These are phyloP conservation scores for Melampsora occidentalis DNA, from an alignment of 1,284 basidiomycete genomes.

Conservation along the genomic window DNA sequence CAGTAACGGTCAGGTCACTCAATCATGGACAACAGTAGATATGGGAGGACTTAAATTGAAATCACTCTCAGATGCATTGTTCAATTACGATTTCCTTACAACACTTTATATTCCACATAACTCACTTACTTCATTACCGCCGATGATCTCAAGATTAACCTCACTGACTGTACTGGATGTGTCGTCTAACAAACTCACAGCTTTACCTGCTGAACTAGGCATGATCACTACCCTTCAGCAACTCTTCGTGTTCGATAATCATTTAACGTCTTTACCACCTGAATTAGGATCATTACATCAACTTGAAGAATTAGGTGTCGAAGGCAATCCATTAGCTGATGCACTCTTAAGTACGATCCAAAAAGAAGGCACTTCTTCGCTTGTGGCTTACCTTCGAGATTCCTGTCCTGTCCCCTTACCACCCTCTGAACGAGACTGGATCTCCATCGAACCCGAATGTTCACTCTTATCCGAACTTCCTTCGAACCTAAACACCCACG, in stretches of 20 bases:
- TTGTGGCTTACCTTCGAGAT: conserved; percentile 85
- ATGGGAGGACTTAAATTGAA: conserved; percentile 94
- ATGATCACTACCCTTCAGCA: conserved; percentile 87
- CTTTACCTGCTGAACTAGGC: conserved; percentile 82
- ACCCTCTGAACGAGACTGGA: conserved; percentile 82
- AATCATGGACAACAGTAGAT: conserved; percentile 80
- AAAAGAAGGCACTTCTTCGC: conserved; percentile 83
- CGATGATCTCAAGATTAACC: conserved; percentile 76
- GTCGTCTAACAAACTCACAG: conserved; percentile 78
- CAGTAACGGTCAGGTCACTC: conserved; percentile 19
- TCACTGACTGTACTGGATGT: conserved; percentile 88
- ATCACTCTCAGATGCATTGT: conserved; percentile 76
- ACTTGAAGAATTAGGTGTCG: conserved; percentile 86
- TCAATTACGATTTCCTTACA: conserved; percentile 89
- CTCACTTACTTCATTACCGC: conserved; percentile 72
- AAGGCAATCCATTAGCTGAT: conserved; percentile 88
- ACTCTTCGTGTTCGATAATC: conserved; percentile 93
- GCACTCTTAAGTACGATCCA: conserved; percentile 76
- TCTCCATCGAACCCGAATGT: conserved; percentile 66
- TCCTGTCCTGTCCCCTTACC: conserved; percentile 74
- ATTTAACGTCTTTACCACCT: conserved; percentile 73
- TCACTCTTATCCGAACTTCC: conserved; percentile 56
- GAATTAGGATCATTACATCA: conserved; percentile 90
- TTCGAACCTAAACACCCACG: conserved; percentile 57
- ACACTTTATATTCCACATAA: conserved; percentile 98